Conservation (phyloP, 2,329 filamentous ascomycete genomes). For the Ceratocystis huliohia region DNA sequence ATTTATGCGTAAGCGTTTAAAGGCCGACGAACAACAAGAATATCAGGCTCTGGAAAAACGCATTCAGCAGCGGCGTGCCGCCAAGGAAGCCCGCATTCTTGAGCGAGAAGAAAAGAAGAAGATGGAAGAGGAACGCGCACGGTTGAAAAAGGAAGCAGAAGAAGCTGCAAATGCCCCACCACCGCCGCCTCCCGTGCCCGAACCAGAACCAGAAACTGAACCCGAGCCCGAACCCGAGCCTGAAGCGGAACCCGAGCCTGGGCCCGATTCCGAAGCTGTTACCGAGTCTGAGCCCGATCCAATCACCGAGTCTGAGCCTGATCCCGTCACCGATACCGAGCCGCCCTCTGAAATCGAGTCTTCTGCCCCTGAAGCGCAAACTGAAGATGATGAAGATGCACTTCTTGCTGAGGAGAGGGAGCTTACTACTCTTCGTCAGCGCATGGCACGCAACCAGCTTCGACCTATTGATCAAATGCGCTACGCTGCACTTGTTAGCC, state of each 20-base stretch:
- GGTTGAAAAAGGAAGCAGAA: conserved; percentile 2
- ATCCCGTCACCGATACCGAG: conserved; percentile 20
- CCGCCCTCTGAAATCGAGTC: conserved; percentile 20
- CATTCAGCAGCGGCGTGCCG: background rate
- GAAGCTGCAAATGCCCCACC: background rate
- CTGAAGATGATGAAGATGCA: conserved; percentile 18
- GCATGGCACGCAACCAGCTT: conserved; percentile 14
- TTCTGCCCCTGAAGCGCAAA: conserved; percentile 18
- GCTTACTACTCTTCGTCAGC: conserved; percentile 12
- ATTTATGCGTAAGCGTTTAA: conserved; percentile 10
- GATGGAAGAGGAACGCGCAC: conserved; percentile 5
- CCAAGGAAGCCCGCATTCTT: conserved; percentile 4
- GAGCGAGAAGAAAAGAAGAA: conserved; percentile 8
- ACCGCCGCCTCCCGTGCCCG: conserved; percentile 13
- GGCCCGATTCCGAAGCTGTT: conserved; percentile 17
- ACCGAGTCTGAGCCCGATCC: conserved; percentile 20
- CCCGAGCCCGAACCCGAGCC: conserved; percentile 17
- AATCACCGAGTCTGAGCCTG: conserved; percentile 18
- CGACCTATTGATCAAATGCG: conserved; percentile 15
- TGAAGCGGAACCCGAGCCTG: conserved; percentile 11
- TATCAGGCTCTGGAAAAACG: background rate
- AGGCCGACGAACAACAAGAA: background rate
- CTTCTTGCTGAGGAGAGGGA: conserved; percentile 13
- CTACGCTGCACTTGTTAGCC: conserved; percentile 10
- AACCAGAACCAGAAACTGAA: conserved; percentile 18